Conservation (phyloP, 2,329 filamentous ascomycete genomes). For the Alternaria metachromatica region DNA sequence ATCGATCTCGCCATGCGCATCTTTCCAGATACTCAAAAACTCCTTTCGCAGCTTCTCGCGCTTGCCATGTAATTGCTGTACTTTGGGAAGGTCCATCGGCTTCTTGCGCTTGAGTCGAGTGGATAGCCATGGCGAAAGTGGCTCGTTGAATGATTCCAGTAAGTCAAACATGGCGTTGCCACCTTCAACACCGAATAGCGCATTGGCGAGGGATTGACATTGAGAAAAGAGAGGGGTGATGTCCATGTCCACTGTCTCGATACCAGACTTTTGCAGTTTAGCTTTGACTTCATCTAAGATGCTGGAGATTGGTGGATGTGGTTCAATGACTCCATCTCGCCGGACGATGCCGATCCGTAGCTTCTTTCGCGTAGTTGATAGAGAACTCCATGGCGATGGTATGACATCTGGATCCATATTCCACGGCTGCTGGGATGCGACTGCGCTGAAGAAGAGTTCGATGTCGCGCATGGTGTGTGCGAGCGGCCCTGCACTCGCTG, state of each 20-base stretch:
- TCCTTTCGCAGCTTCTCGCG: constrained; percentile 61
- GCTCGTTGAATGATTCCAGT: constrained; percentile 62
- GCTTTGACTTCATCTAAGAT: constrained; percentile 55
- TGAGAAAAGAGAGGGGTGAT: constrained; percentile 60
- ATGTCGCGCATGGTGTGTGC: constrained; percentile 58
- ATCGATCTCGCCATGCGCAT: constrained; percentile 57
- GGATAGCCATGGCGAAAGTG: constrained; percentile 66
- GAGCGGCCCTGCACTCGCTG: constrained; percentile 56
- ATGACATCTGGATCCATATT: constrained; percentile 54
- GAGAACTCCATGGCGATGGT: constrained; percentile 48
- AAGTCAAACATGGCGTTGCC: constrained; percentile 63
- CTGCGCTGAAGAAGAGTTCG: constrained; percentile 61
- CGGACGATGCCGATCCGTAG: constrained; percentile 58
- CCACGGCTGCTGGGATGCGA: constrained; percentile 62
- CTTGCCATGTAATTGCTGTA: constrained; percentile 61
- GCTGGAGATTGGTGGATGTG: constrained; percentile 58
- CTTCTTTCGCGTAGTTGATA: constrained; percentile 29
- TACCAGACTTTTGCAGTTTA: constrained; percentile 44
- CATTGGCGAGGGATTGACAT: constrained; percentile 64
- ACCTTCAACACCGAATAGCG: constrained; percentile 66
- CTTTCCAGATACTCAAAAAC: constrained; percentile 65
- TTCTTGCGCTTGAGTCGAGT: constrained; percentile 58
- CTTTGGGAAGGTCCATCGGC: constrained; percentile 55
- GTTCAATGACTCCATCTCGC: constrained; percentile 58
- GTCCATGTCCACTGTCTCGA: constrained; percentile 66